Base-by-base conservation (phyloP, 495 filamentous ascomycete genomes). In the Pyrenula aspistea region DNA sequence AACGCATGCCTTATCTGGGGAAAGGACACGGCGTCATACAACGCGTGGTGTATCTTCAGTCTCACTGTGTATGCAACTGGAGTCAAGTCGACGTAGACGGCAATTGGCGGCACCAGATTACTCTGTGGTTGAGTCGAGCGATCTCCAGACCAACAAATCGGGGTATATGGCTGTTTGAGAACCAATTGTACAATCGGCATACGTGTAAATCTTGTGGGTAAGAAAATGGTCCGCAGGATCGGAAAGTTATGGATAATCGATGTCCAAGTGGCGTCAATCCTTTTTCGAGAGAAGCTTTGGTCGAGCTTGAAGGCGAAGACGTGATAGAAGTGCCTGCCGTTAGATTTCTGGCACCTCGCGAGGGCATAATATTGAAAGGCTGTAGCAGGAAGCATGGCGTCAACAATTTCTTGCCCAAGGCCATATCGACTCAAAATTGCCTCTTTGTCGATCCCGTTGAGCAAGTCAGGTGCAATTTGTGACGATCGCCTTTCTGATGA, bases 11-110 rank as follows among this genome's bases (percentile, higher is more conserved):
- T 57, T 4, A 71, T 65, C 25, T 23, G 49, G 15, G 68, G 65
- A 15, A 72, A 62, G 54, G 64, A 65, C 24, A 71, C 57, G 19
- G 65, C 69, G 53, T 72, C 69, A 49, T 72, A 72, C 22, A 72
- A 61, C 19, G 68, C 69, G 54, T 72, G 69, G 54, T 72, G 69
- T 19, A 72, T 66, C n/a, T 67, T 67, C 50, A 71, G 56, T 49
- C 55, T 57, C 31, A 72, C 56, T 22, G 58, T 59, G 31, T 61
- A 63, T 1, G 63, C 63, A 10, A 59, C 21, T 19, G 48, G 22
- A 1, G 59, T 68, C 25, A 63, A 61, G 22, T 57, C 62, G 20
- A 65, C 69, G 59, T 63, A 67, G 25, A 72, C 51, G 31, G 60
- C 55, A 42, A 62, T 65, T 2, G 66, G 66, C 8, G 61, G 56